phyloP scores from a whole-genome alignment of 75 land plant genomes.

The Cunninghamia lanceolata region DNA sequence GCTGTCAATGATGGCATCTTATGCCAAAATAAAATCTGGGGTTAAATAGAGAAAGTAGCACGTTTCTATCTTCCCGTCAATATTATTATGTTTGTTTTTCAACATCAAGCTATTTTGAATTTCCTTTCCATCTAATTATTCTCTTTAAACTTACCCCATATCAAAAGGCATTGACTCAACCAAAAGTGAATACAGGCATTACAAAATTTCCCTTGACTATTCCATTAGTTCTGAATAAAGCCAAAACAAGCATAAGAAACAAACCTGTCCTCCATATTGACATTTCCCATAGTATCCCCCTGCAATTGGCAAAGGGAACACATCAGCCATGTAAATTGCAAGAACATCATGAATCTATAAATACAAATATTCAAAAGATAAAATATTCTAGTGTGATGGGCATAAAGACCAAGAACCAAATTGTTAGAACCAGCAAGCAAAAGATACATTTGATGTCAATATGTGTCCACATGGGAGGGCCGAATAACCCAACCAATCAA shows the following conservation, averaged over 20 bases:
- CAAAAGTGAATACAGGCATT: not conserved
- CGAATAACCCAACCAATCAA: not conserved
- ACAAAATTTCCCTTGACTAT: not conserved
- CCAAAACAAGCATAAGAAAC: not conserved
- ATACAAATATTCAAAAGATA: not conserved
- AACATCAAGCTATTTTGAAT: not conserved
- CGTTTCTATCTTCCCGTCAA: not conserved
- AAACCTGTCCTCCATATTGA: slow-evolving; percentile 22
- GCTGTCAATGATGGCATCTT: not conserved
- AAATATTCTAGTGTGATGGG: not conserved
- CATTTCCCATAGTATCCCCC: slow-evolving; percentile 28
- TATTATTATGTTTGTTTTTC: not conserved
- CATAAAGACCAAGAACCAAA: not conserved
- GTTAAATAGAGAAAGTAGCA: not conserved
- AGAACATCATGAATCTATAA: not conserved
- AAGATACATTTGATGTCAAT: not conserved
- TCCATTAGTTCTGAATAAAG: not conserved
- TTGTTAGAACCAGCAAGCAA: not conserved
- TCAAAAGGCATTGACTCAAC: not conserved
- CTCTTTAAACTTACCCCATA: not conserved
- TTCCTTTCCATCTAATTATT: slow-evolving; percentile 3
- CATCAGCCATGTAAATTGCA: not conserved
- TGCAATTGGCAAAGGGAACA: slow-evolving; percentile 6
- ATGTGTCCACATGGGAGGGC: not conserved
- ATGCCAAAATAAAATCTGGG: not conserved